A percentile compares a stretch with the other conserved stretches of the same genome.
Evolutionary conservation across 371 early-diverging fungal species (phyloP).

Genomic region (Parasitella parasitica): DNA sequence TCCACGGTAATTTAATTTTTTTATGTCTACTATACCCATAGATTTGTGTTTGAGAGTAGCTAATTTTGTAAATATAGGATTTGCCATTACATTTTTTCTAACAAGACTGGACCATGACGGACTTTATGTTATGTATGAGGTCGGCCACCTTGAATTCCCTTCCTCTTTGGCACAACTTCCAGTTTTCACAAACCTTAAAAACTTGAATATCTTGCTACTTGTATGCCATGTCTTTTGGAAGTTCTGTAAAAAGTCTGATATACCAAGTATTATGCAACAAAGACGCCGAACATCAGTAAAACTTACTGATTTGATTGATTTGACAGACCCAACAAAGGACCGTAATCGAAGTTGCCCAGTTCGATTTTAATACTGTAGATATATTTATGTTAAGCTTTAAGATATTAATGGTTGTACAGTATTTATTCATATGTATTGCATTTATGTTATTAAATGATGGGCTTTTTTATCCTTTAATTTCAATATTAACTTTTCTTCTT

Average conservation of each 20-base stretch:
- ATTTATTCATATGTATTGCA: conserved; percentile 16
- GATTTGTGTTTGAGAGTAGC: conserved; percentile 13
- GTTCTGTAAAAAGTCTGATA: conserved; percentile 11
- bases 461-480: background rate
- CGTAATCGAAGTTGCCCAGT: conserved; percentile 17
- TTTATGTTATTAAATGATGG: conserved; percentile 14
- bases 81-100: conserved; percentile 13
- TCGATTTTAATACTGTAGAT: conserved; percentile 14
- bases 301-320: conserved; percentile 16
- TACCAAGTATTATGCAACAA: conserved; percentile 14
- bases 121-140: conserved; percentile 18
- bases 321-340: conserved; percentile 21
- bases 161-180: conserved; percentile 15
- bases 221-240: conserved; percentile 20
- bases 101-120: conserved; percentile 14
- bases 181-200: conserved; percentile 12
- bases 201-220: conserved; percentile 16
- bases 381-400: conserved; percentile 19
- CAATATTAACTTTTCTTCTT: too few species aligned
- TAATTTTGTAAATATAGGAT: conserved; percentile 17
- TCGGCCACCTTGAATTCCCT: conserved; percentile 16
- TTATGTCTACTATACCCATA: conserved; percentile 10
- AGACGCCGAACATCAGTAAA: conserved; percentile 18
- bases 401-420: conserved; percentile 13
- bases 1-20: conserved; percentile 9